Conservation (phyloP, 164 flowering plant genomes). For the Amborella trichopoda region DNA sequence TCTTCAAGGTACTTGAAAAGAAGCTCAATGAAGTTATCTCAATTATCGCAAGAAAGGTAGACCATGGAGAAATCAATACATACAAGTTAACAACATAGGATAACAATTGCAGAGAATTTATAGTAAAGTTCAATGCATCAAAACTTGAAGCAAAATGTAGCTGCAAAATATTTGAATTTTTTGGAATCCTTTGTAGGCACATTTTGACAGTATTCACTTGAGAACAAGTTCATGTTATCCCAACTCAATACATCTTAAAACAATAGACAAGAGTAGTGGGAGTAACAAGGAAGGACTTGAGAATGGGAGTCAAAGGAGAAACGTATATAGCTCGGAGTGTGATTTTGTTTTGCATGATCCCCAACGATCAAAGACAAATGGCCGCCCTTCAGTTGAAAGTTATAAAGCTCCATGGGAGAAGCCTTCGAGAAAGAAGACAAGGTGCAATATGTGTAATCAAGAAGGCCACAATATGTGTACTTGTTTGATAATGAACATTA, state of each 20-base stretch:
- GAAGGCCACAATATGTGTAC: too few species aligned
- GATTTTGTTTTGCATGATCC: too few species aligned
- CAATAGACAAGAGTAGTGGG: slow-evolving; percentile 1
- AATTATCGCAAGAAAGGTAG: background rate
- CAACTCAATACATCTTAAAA: slow-evolving; percentile 4
- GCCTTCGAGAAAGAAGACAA: too few species aligned
- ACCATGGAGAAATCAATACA: background rate
- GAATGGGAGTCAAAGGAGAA: too few species aligned
- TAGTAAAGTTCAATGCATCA: background rate
- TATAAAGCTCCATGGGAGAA: too few species aligned
- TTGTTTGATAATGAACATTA: too few species aligned
- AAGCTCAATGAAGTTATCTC: background rate
- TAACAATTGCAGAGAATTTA: background rate
- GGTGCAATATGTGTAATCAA: too few species aligned
- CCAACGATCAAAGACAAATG: too few species aligned
- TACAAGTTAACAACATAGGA: background rate
- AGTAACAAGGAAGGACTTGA: too few species aligned
- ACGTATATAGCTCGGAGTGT: too few species aligned
- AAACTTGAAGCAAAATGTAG: background rate
- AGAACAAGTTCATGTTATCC: background rate
- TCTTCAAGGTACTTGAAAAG: background rate
- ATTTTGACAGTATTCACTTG: background rate
- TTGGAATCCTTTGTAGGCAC: slow-evolving; percentile 1
- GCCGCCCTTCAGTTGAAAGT: too few species aligned
- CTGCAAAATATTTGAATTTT: slow-evolving; percentile 1